Base-by-base conservation (phyloP, 2,329 filamentous ascomycete species). In the Phialocephala sp. region DNA sequence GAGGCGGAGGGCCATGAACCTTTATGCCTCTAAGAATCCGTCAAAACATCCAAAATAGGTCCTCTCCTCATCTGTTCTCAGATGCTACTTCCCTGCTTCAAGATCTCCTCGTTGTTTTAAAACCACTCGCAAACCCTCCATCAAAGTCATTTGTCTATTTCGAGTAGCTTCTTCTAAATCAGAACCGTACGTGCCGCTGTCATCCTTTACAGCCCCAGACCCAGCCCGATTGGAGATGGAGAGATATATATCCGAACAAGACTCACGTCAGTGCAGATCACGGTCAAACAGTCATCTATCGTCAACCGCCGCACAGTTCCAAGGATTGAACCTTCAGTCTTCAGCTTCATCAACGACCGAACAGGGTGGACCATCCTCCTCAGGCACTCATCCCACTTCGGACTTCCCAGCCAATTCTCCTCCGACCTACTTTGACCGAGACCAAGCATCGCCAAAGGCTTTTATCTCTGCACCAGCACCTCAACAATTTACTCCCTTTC, bases 211-310 rank as follows among this genome's bases (percentile, higher is more conserved):
- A 74, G 73, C 73, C 71, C 68, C 69, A 63, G 37, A 65, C 59
- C 67, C 63, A 68, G 62, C 59, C 62, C 60, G 71, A 62, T 76
- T 76, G 74, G 74, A 75, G 66, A 69, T 32, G 27, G 27, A 69
- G 68, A 69, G 68, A 66, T 76, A 74, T 76, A 73, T 75, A 72
- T 71, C 73, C 65, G 62, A 66, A 68, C 65, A 70, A 73, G 72
- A 73, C 73, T 76, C 74, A 76, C 73, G 69, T 67, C 72, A 74
- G 66, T 71, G 65, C 68, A 76, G 74, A 72, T 76, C 73, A 64
- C 69, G 72, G 71, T 69, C 72, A 61, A 74, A 70, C 65, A 72
- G 69, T 66, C 71, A 75, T 71, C 71, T 74, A 45, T 74, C 74
- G 57, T 71, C 72, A 50, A 72, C 73, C 43, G 69, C 71, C 62